Evolutionary conservation across 345 rosid species (phyloP).

Genomic region (Acer campestre): DNA sequence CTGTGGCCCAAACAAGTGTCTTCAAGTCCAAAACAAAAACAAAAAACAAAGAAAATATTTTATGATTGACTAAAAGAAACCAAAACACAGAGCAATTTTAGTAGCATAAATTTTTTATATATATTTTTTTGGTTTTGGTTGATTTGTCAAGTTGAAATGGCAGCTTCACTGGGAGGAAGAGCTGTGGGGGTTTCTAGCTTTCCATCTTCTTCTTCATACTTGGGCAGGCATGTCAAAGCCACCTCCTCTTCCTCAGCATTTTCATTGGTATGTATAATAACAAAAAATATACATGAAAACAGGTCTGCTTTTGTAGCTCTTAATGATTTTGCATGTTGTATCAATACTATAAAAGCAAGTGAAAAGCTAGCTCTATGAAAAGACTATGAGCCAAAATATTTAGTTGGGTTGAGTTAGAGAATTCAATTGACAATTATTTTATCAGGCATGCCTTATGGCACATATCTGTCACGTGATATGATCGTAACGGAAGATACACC

Average conservation of each 20-base stretch:
- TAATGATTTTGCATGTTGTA: background rate
- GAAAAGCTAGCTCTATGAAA: background rate
- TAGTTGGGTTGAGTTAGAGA: background rate
- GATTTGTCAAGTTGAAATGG: constrained; percentile 38
- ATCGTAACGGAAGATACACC: no score
- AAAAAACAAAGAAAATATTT: background rate
- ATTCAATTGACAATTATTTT: background rate
- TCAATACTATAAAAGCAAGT: background rate
- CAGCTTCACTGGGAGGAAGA: constrained; percentile 45
- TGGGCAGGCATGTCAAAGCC: constrained; percentile 35
- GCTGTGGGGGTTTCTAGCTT: constrained; percentile 58
- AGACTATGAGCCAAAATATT: background rate
- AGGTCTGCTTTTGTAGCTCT: background rate
- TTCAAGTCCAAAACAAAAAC: background rate
- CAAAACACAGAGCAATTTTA: background rate
- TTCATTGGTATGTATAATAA: constrained; percentile 43
- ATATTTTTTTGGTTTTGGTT: background rate
- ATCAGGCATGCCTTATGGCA: no score
- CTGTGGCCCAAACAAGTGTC: background rate
- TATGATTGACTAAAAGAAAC: constrained; percentile 8
- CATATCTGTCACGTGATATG: no score
- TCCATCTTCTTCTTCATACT: constrained; percentile 52
- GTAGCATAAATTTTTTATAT: background rate
- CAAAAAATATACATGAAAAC: background rate
- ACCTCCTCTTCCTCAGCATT: constrained; percentile 27